Conservation (phyloP, 73 alveolate genomes). For the Breviolum minutum region DNA sequence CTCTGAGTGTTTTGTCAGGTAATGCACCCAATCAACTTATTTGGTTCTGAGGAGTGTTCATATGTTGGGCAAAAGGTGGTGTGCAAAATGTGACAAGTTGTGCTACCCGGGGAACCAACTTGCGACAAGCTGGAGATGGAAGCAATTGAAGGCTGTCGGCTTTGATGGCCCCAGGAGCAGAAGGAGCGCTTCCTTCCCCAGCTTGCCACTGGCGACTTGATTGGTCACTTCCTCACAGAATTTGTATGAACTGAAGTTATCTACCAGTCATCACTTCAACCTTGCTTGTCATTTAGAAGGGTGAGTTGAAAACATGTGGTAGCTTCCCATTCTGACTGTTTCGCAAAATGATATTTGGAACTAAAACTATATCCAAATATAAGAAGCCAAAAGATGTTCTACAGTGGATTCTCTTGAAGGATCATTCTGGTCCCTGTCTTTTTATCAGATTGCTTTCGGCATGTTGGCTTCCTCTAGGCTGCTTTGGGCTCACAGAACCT, state of each 20-base stretch:
- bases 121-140: no score
- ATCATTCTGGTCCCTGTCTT: no score
- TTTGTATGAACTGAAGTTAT: not conserved
- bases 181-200: conserved; percentile 96
- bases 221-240: conserved; percentile 95
- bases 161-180: conserved; percentile 6
- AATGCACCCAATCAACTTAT: conserved; percentile 83
- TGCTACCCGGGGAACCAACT: no score
- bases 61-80: not conserved
- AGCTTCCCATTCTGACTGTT: no score
- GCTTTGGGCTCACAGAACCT: conserved; percentile 99
- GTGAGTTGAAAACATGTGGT: not conserved
- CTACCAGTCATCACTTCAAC: not conserved
- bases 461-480: conserved; percentile 7
- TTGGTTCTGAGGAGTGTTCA: conserved; percentile 40
- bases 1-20: conserved; percentile 14
- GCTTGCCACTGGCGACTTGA: conserved; percentile 98
- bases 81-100: no score
- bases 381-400: no score
- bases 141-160: no score
- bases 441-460: not conserved
- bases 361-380: no score
- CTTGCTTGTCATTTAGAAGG: not conserved
- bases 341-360: no score
- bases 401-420: no score